These are phyloP conservation scores for Xerocomus minutiporus DNA, from an alignment of 1,284 basidiomycete genomes.

Conservation along the genomic window DNA sequence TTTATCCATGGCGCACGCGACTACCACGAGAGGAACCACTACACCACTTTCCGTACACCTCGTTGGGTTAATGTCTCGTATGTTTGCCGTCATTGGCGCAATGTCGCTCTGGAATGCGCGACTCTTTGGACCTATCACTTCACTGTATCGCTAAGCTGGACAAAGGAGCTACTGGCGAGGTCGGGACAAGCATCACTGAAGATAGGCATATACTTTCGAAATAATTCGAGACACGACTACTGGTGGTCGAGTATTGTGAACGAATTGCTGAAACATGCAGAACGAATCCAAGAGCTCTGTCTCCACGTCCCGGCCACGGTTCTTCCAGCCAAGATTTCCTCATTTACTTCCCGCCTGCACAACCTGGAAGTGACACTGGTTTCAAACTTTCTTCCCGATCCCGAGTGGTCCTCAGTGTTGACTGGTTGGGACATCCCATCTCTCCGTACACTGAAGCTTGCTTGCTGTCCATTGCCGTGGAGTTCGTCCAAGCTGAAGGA, in stretches of 20 bases:
- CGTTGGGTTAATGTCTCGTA: not conserved
- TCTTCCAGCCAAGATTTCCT: not conserved
- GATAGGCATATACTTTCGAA: not conserved
- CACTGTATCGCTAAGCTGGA: not conserved
- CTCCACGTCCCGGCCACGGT: not conserved
- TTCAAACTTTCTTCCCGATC: too few relatives aligned
- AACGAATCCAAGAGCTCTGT: not conserved
- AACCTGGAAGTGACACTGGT: not conserved
- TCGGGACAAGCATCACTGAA: not conserved
- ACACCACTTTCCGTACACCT: not conserved
- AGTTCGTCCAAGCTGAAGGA: too few relatives aligned
- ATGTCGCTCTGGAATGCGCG: not conserved
- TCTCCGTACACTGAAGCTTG: too few relatives aligned
- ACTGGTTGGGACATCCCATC: too few relatives aligned
- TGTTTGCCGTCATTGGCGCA: not conserved
- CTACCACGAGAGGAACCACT: too few relatives aligned
- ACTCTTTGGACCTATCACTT: not conserved
- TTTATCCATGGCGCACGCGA: not conserved
- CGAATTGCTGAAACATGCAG: not conserved
- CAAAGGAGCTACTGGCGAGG: not conserved
- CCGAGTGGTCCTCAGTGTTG: too few relatives aligned
- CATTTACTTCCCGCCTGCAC: not conserved
- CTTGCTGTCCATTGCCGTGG: too few relatives aligned
- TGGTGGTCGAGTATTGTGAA: not conserved
- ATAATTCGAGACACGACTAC: not conserved